Percentiles rank a stretch among this genome's conserved stretches.
Conservation (phyloP, 768 basidiomycete genomes). For the Sporobolomyces phaffii region DNA sequence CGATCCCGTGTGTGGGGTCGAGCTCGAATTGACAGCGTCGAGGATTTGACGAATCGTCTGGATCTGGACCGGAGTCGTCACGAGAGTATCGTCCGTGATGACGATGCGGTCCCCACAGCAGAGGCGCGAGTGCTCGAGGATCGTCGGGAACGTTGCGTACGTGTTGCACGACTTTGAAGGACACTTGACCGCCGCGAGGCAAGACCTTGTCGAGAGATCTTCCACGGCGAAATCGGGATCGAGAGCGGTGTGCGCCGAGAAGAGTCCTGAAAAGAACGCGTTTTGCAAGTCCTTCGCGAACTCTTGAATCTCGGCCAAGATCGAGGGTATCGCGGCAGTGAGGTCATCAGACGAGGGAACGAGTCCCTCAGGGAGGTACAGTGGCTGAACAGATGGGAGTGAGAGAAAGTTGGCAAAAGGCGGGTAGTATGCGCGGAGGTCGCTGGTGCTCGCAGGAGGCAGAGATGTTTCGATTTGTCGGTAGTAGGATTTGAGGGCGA, state of each 20-base stretch:
- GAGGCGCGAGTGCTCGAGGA: conserved; percentile 21
- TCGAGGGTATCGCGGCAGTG: neutral
- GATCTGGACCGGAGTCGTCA: neutral
- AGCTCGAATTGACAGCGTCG: neutral
- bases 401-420: conserved; percentile 26
- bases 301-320: neutral
- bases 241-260: neutral
- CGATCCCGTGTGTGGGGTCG: too few species aligned
- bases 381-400: neutral
- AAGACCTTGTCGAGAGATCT: neutral
- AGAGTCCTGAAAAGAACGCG: neutral
- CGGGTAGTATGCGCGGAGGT: conserved; percentile 9
- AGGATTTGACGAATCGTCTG: neutral
- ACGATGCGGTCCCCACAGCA: neutral
- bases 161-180: neutral
- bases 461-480: neutral
- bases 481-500: conserved; percentile 8
- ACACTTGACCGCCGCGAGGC: neutral
- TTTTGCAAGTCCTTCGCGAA: neutral
- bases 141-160: conserved; percentile 1
- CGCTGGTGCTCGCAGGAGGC: neutral
- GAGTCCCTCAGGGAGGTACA: conserved; percentile 11
- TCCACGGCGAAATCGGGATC: neutral
- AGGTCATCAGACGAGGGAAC: neutral
- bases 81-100: neutral